phyloP scores from a whole-genome alignment of 257 asterid genomes.

The Ajuga chamaepitys region DNA sequence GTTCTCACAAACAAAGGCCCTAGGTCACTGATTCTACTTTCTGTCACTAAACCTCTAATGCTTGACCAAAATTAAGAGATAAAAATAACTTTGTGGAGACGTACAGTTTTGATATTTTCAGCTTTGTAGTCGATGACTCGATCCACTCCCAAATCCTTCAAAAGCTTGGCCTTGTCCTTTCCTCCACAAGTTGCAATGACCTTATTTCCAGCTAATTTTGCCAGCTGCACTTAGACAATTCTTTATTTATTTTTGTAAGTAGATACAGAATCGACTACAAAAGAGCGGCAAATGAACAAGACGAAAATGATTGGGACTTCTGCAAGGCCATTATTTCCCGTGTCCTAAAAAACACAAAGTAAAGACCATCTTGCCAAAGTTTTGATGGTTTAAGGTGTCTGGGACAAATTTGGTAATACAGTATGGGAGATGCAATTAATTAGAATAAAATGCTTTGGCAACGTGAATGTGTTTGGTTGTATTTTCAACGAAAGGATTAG shows the following conservation, averaged over 20 bases:
- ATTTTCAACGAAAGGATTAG: neutral
- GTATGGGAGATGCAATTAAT: neutral
- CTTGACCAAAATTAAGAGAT: neutral
- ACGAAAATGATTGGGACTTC: neutral
- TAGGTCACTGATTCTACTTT: neutral
- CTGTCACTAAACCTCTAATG: neutral
- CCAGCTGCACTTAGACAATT: slow-evolving; percentile 53
- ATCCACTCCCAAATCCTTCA: slow-evolving; percentile 85
- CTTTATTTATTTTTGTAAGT: slow-evolving; percentile 2
- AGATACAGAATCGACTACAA: neutral
- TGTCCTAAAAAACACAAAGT: neutral
- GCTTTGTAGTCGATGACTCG: slow-evolving; percentile 82
- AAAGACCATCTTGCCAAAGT: neutral
- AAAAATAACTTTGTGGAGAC: slow-evolving; percentile 9
- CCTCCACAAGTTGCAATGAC: slow-evolving; percentile 97
- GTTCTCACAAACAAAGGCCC: neutral
- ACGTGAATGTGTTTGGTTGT: neutral
- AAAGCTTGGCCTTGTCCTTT: slow-evolving; percentile 73
- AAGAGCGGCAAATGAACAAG: neutral
- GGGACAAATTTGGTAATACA: neutral
- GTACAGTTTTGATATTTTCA: slow-evolving; percentile 71
- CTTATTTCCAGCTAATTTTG: slow-evolving; percentile 86
- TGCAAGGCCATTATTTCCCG: neutral
- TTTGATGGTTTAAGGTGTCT: neutral
- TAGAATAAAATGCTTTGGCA: neutral